phyloP scores from a whole-genome alignment of 345 rosid species.

The Abelmoschus esculentus region DNA sequence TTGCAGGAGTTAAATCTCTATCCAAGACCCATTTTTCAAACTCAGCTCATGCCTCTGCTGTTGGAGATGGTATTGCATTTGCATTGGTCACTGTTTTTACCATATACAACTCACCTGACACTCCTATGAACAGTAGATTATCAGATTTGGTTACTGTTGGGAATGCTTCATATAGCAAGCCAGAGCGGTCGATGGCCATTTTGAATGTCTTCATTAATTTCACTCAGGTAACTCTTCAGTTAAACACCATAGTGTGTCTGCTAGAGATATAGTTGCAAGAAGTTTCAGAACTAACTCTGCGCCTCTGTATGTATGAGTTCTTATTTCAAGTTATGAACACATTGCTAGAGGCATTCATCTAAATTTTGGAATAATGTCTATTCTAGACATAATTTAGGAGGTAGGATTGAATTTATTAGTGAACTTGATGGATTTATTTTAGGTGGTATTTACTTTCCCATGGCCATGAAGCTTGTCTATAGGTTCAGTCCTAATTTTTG shows the following conservation, averaged over 20 bases:
- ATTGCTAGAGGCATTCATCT: not conserved
- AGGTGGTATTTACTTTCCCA: too few relatives aligned
- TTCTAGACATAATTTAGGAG: too few relatives aligned
- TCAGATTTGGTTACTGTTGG: conserved; percentile 53
- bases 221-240: conserved; percentile 46
- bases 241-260: not conserved
- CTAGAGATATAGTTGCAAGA: not conserved
- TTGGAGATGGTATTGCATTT: conserved; percentile 40
- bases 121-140: conserved; percentile 27
- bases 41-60: conserved; percentile 24
- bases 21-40: conserved; percentile 40
- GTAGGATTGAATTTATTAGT: too few relatives aligned
- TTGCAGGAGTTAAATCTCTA: conserved; percentile 66
- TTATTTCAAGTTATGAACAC: not conserved
- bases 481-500: too few relatives aligned
- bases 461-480: too few relatives aligned
- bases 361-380: not conserved
- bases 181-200: conserved; percentile 63
- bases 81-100: conserved; percentile 82
- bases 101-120: conserved; percentile 41
- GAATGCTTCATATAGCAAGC: conserved; percentile 57
- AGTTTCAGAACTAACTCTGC: not conserved
- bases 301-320: not conserved
- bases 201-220: conserved; percentile 55
- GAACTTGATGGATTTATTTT: too few relatives aligned